Conservation (phyloP, 106 monocot genomes). For the Phalaenopsis equestris region DNA sequence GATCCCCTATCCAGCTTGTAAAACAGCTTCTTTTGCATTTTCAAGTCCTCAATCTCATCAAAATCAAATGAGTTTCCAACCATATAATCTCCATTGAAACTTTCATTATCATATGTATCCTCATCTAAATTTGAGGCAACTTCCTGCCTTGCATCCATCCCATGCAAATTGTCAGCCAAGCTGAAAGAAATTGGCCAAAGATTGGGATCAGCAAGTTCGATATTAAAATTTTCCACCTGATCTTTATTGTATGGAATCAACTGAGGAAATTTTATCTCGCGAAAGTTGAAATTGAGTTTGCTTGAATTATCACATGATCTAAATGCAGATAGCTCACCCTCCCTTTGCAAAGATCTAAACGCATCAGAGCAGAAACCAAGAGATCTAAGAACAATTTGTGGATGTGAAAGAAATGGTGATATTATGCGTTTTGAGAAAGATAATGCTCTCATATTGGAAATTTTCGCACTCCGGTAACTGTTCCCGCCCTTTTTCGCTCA, state of each 20-base stretch:
- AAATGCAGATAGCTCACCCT: neutral
- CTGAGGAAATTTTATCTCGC: constrained; percentile 1
- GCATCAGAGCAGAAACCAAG: neutral
- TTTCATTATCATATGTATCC: neutral
- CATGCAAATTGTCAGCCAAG: neutral
- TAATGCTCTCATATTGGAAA: neutral
- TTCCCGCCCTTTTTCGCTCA: neutral
- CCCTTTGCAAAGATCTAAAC: neutral
- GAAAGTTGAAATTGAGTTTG: neutral
- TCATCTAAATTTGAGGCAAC: neutral
- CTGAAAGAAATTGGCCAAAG: constrained; percentile 31
- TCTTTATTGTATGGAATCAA: constrained; percentile 5
- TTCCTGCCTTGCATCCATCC: neutral
- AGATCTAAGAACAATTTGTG: neutral
- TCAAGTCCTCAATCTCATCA: constrained; percentile 64
- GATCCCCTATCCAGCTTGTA: constrained; percentile 71
- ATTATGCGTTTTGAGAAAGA: neutral
- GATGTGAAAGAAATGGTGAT: neutral
- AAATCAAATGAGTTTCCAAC: constrained; percentile 19
- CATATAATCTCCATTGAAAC: neutral
- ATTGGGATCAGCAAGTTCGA: constrained; percentile 45
- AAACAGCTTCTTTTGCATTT: constrained; percentile 48
- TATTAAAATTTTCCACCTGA: constrained; percentile 18
- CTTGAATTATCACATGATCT: neutral
- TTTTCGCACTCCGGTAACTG: neutral